These are phyloP conservation scores for Pholiota microspora DNA, from an alignment of 768 basidiomycete genomes.

Conservation along the genomic window DNA sequence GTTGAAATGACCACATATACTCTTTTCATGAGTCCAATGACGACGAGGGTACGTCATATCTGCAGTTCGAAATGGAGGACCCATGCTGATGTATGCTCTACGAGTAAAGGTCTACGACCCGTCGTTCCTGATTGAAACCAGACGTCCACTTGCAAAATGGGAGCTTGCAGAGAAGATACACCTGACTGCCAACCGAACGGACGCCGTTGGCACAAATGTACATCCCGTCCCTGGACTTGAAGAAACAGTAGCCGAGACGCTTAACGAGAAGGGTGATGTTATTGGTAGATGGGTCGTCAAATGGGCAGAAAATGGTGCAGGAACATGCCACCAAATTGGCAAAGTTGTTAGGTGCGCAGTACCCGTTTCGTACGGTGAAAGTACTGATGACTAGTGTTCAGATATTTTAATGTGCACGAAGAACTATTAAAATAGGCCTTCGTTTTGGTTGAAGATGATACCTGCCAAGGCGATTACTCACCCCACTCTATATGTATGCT, in stretches of 20 bases:
- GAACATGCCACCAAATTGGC: conserved; percentile 63
- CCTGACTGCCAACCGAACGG: conserved; percentile 38
- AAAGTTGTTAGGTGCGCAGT: conserved; percentile 59
- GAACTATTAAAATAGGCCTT: conserved; percentile 22
- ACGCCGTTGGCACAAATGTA: conserved; percentile 26
- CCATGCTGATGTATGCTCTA: not conserved
- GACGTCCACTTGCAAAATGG: conserved; percentile 78
- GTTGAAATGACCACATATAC: conserved; percentile 72
- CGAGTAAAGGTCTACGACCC: conserved; percentile 61
- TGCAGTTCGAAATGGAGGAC: not conserved
- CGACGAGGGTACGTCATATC: conserved; percentile 50
- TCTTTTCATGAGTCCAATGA: conserved; percentile 53
- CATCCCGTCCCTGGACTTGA: conserved; percentile 45
- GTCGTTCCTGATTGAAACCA: conserved; percentile 63
- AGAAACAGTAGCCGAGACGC: conserved; percentile 81
- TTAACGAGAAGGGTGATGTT: conserved; percentile 53
- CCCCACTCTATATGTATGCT: not conserved
- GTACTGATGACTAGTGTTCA: conserved; percentile 4
- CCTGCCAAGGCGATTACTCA: not conserved
- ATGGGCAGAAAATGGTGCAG: conserved; percentile 67
- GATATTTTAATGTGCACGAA: conserved; percentile 31
- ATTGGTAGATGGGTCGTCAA: conserved; percentile 77
- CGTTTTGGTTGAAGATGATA: not conserved
- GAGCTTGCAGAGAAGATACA: conserved; percentile 60
- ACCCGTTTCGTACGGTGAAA: not conserved